These are phyloP conservation scores for Pterocarpus santalinus DNA, from an alignment of 306 rosid genomes.

Conservation along the genomic window DNA sequence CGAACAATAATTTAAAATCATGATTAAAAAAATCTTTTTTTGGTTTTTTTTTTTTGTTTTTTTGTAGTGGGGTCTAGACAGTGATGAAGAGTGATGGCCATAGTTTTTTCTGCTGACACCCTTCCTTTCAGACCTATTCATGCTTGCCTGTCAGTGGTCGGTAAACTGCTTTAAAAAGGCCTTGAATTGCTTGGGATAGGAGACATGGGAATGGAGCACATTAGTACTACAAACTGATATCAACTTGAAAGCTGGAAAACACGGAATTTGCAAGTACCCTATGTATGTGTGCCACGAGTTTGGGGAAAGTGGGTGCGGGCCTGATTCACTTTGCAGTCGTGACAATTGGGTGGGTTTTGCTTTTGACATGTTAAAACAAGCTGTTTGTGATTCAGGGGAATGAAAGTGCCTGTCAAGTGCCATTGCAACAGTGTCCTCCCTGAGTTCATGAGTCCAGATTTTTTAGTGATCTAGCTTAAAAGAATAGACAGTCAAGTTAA, in stretches of 20 bases:
- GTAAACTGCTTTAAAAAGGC: conserved; percentile 36
- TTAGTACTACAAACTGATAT: conserved; percentile 8
- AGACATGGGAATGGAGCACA: conserved; percentile 18
- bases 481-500: too few species aligned
- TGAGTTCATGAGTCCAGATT: neutral
- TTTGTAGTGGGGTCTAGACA: conserved; percentile 38
- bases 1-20: too few species aligned
- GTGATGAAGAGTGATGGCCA: conserved; percentile 45
- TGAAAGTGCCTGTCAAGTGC: neutral
- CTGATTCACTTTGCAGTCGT: neutral
- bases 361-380: conserved; percentile 20
- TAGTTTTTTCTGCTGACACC: conserved; percentile 48
- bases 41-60: too few species aligned
- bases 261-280: neutral
- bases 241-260: neutral
- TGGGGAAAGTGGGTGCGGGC: conserved; percentile 27
- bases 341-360: conserved; percentile 28
- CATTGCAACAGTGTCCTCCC: neutral
- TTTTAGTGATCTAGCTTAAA: too few species aligned
- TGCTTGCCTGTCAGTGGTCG: conserved; percentile 46
- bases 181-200: conserved; percentile 37
- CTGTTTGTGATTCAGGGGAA: neutral
- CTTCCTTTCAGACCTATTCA: conserved; percentile 52
- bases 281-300: conserved; percentile 32
- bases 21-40: too few species aligned